These are phyloP conservation scores for Eucalyptus leucophloia DNA, from an alignment of 345 rosid species.

Conservation along the genomic window DNA sequence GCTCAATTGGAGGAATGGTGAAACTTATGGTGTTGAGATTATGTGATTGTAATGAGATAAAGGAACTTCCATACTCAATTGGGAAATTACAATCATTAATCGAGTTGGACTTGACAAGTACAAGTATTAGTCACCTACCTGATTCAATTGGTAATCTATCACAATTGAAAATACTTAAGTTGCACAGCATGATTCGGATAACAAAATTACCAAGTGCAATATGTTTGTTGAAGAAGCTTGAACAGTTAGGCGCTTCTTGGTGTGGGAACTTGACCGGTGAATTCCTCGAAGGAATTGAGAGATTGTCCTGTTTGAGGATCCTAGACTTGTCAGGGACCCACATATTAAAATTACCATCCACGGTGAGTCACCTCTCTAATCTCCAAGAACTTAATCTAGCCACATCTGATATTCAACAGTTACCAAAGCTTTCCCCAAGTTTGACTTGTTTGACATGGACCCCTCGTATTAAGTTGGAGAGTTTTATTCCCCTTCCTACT, in stretches of 20 bases:
- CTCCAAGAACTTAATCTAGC: neutral
- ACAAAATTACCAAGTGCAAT: neutral
- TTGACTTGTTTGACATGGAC: neutral
- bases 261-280: too few relatives aligned
- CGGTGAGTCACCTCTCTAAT: neutral
- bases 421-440: too few relatives aligned
- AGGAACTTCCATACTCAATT: neutral
- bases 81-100: neutral
- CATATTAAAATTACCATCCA: neutral
- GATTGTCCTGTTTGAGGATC: neutral
- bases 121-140: neutral
- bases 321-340: neutral
- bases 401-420: neutral
- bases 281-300: neutral
- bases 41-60: neutral
- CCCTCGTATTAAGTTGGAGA: too few relatives aligned
- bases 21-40: neutral
- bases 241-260: too few relatives aligned
- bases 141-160: neutral
- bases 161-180: neutral
- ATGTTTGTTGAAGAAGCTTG: neutral
- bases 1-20: too few relatives aligned
- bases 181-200: neutral
- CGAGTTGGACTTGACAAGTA: neutral
- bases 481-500: neutral